Base-by-base conservation (phyloP, 139 green algal genomes). In the Chlamydomonas asymmetrica region DNA sequence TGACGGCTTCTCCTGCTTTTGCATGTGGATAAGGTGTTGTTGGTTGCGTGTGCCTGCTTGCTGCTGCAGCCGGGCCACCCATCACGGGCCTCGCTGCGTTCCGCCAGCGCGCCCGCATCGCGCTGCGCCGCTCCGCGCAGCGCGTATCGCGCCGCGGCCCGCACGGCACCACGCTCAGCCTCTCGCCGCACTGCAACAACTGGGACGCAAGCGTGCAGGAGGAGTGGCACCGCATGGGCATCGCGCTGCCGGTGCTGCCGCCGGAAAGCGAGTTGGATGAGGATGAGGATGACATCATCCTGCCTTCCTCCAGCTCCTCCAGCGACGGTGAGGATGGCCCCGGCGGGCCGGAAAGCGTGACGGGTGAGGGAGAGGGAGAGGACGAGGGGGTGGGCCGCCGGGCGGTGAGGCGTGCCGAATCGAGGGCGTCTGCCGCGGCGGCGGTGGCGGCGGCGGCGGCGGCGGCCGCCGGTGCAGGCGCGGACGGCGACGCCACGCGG, bases 101-200 rank as follows among this genome's bases (percentile, higher is more conserved):
- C 65, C 65, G 71, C 6, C 40, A 59, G 5, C 39, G 66, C 18
- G 71, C 71, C 1, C 70, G 63, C n/a, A 10, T 23, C 29, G 38
- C 57, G 37, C 72, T 83, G 38, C 59, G 57, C 34, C 41, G 63
- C 25, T 76, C 63, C 50, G 22, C 37, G 2, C 57, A 52, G 13
- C 37, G 45, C 5, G 50, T 65, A 29, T 63, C 48, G 72, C 31
- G 65, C 5, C 22, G 25, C 23, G 32, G 77, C 60, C 48, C 74
- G 29, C 81, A 87, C 31, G 66, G 76, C 20, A 52, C 69, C 22
- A 41, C 62, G 41, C 41, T 77, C 27, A 66, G 50, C 57, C 68
- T 77, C 71, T 70, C 59, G 41, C 71, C 71, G 8, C 71, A 77
- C 71, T 69, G 59, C 71, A 77, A 77, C 59, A 59, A 34, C 41